Base-by-base conservation (phyloP, 202 grass and related monocot genomes). In the Brachypodium distachyon region DNA sequence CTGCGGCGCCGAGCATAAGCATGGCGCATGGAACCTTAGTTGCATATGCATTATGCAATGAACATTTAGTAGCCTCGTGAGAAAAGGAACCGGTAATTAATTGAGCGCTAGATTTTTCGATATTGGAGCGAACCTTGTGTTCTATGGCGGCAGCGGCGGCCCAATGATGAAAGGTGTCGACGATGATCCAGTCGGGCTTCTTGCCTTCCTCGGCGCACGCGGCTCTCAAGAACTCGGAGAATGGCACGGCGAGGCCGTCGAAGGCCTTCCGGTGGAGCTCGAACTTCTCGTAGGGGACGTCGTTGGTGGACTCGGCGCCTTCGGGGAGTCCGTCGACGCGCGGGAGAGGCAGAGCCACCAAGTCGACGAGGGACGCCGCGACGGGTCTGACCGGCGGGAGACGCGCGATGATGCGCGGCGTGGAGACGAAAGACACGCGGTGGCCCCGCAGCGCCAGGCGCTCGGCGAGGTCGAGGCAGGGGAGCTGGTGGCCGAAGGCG, bases 371-470 rank as follows among this genome's bases (percentile, higher is more conserved):
- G 9, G 8, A 37, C 40, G 57, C 63, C 7, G 18, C 12, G 33
- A 2, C 12, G 4, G 53, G 54, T 4, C 40, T 19, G n/a, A 60
- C 16, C 7, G 48, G 65, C 46, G 77, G 71, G 21, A 77, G 67
- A 7, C 51, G 76, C 4, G 62, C 49, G 34, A 87, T 75, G 73
- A 86, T 90, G 38, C 61, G 56, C 40, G 79, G 83, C 54, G 73
- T 90, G 44, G 79, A 83, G n/a, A 90, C 27, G 79, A 80, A 86
- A 5, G 58, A 72, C 50, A 90, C 74, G 59, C 68, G 74, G 79
- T 86, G 83, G 72, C 87, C 79, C 1, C 54, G 58, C 10, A 42
- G 61, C 17, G 79, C 79, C 7, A 86, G 19, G 19, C 50, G 64
- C 72, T 90, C 72, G 11, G 83, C 78, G 74, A 86, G 53, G 66